A percentile compares a stretch with the other conserved stretches of the same genome.
Evolutionary conservation across 257 asterid genomes (phyloP).

Genomic region (Thymus quinquecostatus): DNA sequence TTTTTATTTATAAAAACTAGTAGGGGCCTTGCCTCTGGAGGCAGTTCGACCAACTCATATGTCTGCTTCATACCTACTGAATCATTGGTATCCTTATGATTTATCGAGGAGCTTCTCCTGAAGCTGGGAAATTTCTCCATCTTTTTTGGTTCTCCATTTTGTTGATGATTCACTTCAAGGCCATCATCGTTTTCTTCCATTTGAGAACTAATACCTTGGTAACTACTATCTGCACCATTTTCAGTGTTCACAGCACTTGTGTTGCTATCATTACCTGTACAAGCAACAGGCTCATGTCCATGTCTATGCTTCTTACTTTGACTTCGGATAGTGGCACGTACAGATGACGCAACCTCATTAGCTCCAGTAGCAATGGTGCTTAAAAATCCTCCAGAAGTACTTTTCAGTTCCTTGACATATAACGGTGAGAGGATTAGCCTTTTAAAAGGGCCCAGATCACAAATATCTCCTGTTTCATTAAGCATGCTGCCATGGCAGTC

Average conservation of each 20-base stretch:
- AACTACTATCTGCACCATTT: conserved; percentile 44
- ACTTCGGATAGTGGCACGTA: conserved; percentile 90
- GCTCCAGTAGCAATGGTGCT: conserved; percentile 96
- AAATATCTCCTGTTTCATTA: conserved; percentile 83
- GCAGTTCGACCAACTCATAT: conserved; percentile 86
- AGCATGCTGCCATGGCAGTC: conserved; percentile 88
- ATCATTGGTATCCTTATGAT: conserved; percentile 65
- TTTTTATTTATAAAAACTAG: conserved; percentile 86
- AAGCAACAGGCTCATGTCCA: conserved; percentile 52
- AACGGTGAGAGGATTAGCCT: conserved; percentile 89
- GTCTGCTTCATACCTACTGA: conserved; percentile 55
- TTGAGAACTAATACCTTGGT: conserved; percentile 47
- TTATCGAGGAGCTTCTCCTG: conserved; percentile 65
- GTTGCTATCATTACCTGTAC: conserved; percentile 49
- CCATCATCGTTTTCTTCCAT: conserved; percentile 56
- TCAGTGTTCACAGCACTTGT: conserved; percentile 57
- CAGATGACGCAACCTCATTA: conserved; percentile 95
- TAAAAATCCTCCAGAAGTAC: conserved; percentile 70
- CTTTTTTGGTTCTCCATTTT: conserved; percentile 51
- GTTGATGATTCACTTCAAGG: conserved; percentile 41
- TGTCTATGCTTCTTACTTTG: conserved; percentile 75
- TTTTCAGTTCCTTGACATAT: conserved; percentile 64
- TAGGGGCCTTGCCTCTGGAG: conserved; percentile 89
- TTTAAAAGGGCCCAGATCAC: conserved; percentile 89
- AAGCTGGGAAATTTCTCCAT: conserved; percentile 63